Percentiles rank a stretch among this genome's conserved stretches.
phyloP scores from a whole-genome alignment of 2,329 filamentous ascomycete species.

The Fusarium cyanostomum region DNA sequence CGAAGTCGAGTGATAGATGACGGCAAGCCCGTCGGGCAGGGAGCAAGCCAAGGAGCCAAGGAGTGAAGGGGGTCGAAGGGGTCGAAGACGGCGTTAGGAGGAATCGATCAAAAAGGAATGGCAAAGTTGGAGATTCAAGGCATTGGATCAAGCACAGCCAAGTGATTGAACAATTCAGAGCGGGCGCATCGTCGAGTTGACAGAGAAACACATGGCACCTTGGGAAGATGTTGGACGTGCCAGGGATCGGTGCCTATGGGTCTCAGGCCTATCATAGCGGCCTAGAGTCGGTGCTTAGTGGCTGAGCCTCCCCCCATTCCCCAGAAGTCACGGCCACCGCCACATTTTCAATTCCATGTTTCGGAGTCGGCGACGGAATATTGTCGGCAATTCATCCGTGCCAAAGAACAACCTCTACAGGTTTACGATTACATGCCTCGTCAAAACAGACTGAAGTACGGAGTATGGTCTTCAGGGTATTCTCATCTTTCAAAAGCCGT shows the following conservation, averaged over 20 bases:
- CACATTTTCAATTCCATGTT: conserved; percentile 32
- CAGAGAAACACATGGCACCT: conserved; percentile 43
- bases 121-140: conserved; percentile 35
- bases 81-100: conserved; percentile 10
- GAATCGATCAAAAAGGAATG: conserved; percentile 35
- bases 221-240: conserved; percentile 39
- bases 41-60: conserved; percentile 28
- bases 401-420: not conserved
- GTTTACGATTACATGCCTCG: not conserved
- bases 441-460: not conserved
- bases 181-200: conserved; percentile 40
- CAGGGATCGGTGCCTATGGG: conserved; percentile 20
- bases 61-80: conserved; percentile 33
- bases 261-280: conserved; percentile 29
- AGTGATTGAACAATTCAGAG: conserved; percentile 37
- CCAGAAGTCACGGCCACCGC: conserved; percentile 26
- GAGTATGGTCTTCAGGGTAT: too few relatives aligned
- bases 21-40: conserved; percentile 32
- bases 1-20: conserved; percentile 25
- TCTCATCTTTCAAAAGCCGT: too few relatives aligned
- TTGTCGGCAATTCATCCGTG: conserved; percentile 37
- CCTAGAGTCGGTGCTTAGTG: conserved; percentile 26
- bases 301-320: conserved; percentile 37
- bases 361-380: conserved; percentile 31
- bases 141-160: conserved; percentile 38